These are phyloP conservation scores for Cyclostephanos tholiformis DNA, from an alignment of 108 stramenopile species.

Conservation along the genomic window DNA sequence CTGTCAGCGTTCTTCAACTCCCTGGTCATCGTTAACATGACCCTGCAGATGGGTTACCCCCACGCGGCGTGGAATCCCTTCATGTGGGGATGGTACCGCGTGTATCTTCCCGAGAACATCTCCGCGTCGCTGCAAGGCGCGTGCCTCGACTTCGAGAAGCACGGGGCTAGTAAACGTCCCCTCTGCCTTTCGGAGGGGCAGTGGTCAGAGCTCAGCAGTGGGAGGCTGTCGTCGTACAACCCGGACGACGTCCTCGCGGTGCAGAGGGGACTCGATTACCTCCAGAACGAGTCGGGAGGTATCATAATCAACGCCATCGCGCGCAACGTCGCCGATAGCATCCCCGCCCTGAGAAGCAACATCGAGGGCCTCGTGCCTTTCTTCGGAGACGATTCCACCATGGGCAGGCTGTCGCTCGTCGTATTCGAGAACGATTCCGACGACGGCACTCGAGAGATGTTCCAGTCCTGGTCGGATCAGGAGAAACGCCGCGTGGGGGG, in stretches of 20 bases:
- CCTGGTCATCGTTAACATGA: constrained; percentile 25
- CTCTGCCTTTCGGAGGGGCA: constrained; percentile 41
- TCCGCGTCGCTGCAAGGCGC: constrained; percentile 22
- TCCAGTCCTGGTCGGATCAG: constrained; percentile 44
- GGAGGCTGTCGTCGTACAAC: constrained; percentile 40
- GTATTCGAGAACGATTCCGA: constrained; percentile 60
- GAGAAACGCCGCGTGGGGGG: constrained; percentile 1
- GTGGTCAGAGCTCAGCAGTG: constrained; percentile 50
- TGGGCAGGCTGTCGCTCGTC: constrained; percentile 44
- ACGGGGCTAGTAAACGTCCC: constrained; percentile 15
- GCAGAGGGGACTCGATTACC: constrained; percentile 44
- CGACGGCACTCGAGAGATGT: constrained; percentile 47
- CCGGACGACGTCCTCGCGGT: constrained; percentile 52
- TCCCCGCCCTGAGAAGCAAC: constrained; percentile 45
- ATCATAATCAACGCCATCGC: constrained; percentile 55
- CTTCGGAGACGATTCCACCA: constrained; percentile 20
- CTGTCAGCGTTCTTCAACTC: constrained; percentile 22
- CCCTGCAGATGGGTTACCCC: constrained; percentile 43
- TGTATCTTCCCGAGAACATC: constrained; percentile 30
- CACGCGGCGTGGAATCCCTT: constrained; percentile 44
- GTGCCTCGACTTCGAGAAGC: constrained; percentile 33
- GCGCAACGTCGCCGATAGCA: constrained; percentile 45
- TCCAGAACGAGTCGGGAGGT: constrained; percentile 41
- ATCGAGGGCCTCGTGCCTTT: constrained; percentile 50
- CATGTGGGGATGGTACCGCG: constrained; percentile 48